Evolutionary conservation across 768 basidiomycete genomes (phyloP).

Genomic region (Sporobolomyces roseus): DNA sequence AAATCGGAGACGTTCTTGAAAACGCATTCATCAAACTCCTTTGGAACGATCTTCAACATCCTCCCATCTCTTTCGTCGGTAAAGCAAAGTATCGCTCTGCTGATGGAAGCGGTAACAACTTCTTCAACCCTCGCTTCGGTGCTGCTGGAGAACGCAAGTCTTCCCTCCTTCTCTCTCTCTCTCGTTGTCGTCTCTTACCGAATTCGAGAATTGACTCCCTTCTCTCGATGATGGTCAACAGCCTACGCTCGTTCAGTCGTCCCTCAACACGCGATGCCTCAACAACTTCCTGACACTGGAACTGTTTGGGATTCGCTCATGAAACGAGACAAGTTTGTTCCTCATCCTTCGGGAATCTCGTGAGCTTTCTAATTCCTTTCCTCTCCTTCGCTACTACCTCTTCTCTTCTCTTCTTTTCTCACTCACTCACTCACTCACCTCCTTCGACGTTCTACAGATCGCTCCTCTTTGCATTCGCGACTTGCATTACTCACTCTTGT

Average conservation of each 20-base stretch:
- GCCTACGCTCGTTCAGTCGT: conserved; percentile 32
- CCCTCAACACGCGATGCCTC: conserved; percentile 34
- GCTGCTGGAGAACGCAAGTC: conserved; percentile 60
- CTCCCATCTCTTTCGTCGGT: conserved; percentile 25
- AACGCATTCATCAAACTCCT: conserved; percentile 17
- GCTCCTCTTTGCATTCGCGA: conserved; percentile 29
- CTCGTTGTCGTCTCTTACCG: not conserved
- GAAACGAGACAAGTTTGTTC: conserved; percentile 59
- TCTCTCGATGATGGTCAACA: not conserved
- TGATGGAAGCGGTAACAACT: conserved; percentile 75
- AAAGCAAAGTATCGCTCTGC: conserved; percentile 56
- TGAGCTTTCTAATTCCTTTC: conserved; percentile 56
- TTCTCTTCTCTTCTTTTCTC: not conserved
- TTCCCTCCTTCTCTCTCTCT: not conserved
- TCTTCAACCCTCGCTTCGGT: conserved; percentile 65
- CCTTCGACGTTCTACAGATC: conserved; percentile 7
- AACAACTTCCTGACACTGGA: conserved; percentile 55
- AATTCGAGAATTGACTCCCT: not conserved
- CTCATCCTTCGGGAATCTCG: conserved; percentile 67
- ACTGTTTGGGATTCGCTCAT: conserved; percentile 70
- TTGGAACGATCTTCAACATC: conserved; percentile 61
- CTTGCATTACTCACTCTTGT: conserved; percentile 54
- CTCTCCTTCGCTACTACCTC: not conserved
- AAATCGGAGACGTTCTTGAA: conserved; percentile 7
- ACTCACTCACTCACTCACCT: not conserved